A percentile compares a stretch with the other conserved stretches of the same genome.
These are phyloP conservation scores for Acacia confusa DNA, from an alignment of 306 rosid genomes.

Conservation along the genomic window DNA sequence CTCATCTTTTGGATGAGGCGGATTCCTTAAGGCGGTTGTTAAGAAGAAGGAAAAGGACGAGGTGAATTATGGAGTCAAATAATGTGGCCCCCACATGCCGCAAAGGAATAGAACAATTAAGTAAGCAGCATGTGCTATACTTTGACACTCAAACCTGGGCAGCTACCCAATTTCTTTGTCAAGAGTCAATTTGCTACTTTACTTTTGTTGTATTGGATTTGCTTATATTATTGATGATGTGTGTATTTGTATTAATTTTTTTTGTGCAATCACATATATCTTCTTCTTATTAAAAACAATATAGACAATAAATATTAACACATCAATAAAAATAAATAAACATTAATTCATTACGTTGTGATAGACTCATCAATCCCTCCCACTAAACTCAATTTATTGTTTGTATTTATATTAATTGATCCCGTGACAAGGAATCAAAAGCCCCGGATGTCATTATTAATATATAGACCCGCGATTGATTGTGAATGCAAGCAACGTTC, in stretches of 20 bases:
- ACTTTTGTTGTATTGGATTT: constrained; percentile 5
- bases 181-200: neutral
- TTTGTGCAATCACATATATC: no score
- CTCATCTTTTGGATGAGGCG: no score
- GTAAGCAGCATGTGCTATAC: constrained; percentile 37
- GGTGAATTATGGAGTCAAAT: constrained; percentile 8
- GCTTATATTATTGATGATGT: neutral
- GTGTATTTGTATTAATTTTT: neutral
- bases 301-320: no score
- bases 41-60: neutral
- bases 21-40: neutral
- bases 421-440: neutral
- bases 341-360: no score
- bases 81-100: constrained; percentile 19
- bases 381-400: no score
- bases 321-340: no score
- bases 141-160: constrained; percentile 23
- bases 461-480: neutral
- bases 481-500: neutral
- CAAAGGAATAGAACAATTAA: constrained; percentile 8
- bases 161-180: neutral
- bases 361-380: no score
- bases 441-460: neutral
- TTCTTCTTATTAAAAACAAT: no score
- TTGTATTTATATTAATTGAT: neutral